Evolutionary conservation across 2,329 filamentous ascomycete genomes (phyloP), one percentile per base, ranked within the genome.

Genomic region (Neofusicoccum sp.): DNA sequence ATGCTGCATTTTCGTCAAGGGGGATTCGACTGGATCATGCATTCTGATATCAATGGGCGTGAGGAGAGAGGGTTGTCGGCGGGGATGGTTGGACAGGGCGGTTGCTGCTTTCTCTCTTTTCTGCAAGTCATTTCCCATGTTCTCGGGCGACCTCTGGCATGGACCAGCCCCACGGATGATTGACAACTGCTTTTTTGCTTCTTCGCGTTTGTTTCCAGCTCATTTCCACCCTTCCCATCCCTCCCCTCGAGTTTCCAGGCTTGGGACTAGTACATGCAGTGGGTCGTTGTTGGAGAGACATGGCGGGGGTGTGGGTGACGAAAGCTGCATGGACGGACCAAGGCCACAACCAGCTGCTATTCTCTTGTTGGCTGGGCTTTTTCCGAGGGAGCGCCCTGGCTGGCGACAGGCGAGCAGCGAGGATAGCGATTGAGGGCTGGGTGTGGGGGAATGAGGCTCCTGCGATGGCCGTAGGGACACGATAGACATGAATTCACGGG

Each of bases 401-500:
- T 6, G 44, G 44, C 30, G 44, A 24, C 9, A 26, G 20, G 26
- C 6, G 6, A 11, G n/a, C 26, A 6, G 20, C 3, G 6, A 3
- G 26, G 34, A 24, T 40, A 20, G 51, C 34, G 36, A 30, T 43
- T 43, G 31, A 56, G 30, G n/a, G 41, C n/a, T 40, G 54, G 41
- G 28, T 3, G 36, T 8, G 20, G 28, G 30, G 40, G 41, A 12
- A 48, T 24, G 30, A 16, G 36, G 51, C 24, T 28, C 26, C 40
- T 56, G 30, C 54, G 43, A 28, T 16, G 43, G 41, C 47, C 16
- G 53, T 33, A n/a, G 24, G 36, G 40, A 47, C 54, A 58, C 54
- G 54, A 58, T 58, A 58, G 54, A 58, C 43, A 58, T 58, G 54
- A 58, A 58, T 58, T 47, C 26, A 58, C 41, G 54, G 54, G 51